These are phyloP conservation scores for Cornus florida DNA, from an alignment of 148 eudicot genomes.

Conservation along the genomic window DNA sequence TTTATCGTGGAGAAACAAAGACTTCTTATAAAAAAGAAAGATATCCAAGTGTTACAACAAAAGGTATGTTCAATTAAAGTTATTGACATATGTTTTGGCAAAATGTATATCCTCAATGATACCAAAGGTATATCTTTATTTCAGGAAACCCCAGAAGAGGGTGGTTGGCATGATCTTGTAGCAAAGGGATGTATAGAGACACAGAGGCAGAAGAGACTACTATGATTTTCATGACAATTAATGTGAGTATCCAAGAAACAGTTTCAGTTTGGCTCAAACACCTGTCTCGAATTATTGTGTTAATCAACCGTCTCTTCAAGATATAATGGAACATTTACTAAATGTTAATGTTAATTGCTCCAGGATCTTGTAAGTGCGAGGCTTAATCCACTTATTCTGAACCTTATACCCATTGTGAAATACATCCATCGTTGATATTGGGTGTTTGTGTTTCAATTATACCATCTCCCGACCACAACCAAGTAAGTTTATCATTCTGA, in stretches of 20 bases:
- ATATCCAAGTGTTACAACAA: conserved; percentile 77
- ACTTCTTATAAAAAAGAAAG: conserved; percentile 80
- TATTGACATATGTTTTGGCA: background rate
- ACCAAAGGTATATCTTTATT: conserved; percentile 2
- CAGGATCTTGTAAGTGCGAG: conserved; percentile 91
- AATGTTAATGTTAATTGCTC: conserved; percentile 9
- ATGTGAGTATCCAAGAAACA: conserved; percentile 45
- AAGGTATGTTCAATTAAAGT: conserved; percentile 45
- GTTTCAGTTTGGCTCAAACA: background rate
- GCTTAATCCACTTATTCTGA: conserved; percentile 84
- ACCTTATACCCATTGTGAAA: conserved; percentile 97
- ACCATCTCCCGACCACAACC: conserved; percentile 98
- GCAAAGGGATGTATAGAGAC: conserved; percentile 85
- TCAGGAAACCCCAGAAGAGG: conserved; percentile 91
- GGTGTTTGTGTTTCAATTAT: conserved; percentile 99
- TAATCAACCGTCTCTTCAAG: too few species aligned
- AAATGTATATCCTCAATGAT: background rate
- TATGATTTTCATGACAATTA: conserved; percentile 99
- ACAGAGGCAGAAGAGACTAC: conserved; percentile 99
- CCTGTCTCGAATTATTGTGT: background rate
- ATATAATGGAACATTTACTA: conserved; percentile 1
- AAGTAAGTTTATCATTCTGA: conserved; percentile 40
- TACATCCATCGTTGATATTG: conserved; percentile 91
- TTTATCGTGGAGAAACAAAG: conserved; percentile 95
- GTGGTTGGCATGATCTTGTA: conserved; percentile 97